Percentiles rank a stretch among this genome's conserved stretches.
These are phyloP conservation scores for Oldenlandia corymbosa DNA, from an alignment of 257 asterid species.

Conservation along the genomic window DNA sequence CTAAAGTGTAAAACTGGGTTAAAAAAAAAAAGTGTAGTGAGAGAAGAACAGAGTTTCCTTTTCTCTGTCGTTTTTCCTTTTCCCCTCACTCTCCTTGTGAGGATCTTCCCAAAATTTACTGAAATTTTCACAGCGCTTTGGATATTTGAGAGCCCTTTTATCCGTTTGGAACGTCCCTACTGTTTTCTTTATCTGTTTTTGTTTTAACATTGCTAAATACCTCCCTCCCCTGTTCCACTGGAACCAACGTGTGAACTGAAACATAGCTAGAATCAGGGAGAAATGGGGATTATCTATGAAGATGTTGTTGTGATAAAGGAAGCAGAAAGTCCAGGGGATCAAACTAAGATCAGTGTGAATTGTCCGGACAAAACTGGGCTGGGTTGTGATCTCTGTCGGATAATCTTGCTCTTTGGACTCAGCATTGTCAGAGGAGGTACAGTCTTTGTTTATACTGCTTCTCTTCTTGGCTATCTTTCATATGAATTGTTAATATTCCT, in stretches of 20 bases:
- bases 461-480: neutral
- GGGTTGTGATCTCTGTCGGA: conserved; percentile 71
- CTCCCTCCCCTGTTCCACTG: neutral
- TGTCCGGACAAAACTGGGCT: conserved; percentile 85
- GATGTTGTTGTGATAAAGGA: conserved; percentile 65
- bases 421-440: conserved; percentile 69
- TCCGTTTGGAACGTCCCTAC: conserved; percentile 4
- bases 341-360: conserved; percentile 54
- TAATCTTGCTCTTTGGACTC: conserved; percentile 58
- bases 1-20: neutral
- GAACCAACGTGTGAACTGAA: too few relatives aligned
- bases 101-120: neutral
- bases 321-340: conserved; percentile 41
- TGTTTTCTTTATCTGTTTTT: neutral
- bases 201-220: neutral
- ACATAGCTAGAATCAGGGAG: conserved; percentile 11
- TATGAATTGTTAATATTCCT: neutral
- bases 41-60: neutral
- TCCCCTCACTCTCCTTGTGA: neutral
- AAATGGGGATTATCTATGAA: conserved; percentile 56
- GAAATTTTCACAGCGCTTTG: neutral
- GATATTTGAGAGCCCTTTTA: neutral
- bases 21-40: neutral
- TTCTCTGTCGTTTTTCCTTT: too few relatives aligned
- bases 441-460: neutral